Percentiles rank a stretch among this genome's conserved stretches.
phyloP scores from a whole-genome alignment of 1,139 yeast genomes.

The Meyerozyma carpophila region DNA sequence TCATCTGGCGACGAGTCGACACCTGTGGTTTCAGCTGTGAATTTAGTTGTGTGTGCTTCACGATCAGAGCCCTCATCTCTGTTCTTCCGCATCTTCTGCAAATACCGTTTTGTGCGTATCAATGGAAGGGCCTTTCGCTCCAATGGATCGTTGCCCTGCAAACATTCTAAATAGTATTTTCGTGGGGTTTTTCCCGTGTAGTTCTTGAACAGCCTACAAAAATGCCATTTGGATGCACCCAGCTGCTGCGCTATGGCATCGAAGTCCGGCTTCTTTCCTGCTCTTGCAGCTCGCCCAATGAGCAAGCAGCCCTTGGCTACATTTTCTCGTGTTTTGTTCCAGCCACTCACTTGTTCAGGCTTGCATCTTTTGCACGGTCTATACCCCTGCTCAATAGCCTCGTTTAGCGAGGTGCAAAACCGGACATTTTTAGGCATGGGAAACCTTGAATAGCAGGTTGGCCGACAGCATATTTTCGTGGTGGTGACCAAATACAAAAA shows the following conservation, averaged over 20 bases:
- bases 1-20: not conserved
- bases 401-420: slow-evolving; percentile 9
- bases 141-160: not conserved
- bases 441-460: slow-evolving; percentile 13
- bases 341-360: slow-evolving; percentile 9
- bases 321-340: slow-evolving; percentile 11
- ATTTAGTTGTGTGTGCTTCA: too few relatives aligned
- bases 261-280: not conserved
- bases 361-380: slow-evolving; percentile 16
- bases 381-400: slow-evolving; percentile 12
- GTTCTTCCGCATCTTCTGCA: not conserved
- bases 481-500: slow-evolving; percentile 14
- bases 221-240: slow-evolving; percentile 21
- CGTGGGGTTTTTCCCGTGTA: slow-evolving; percentile 18
- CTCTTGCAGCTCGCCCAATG: slow-evolving; percentile 2
- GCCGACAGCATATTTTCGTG: slow-evolving; percentile 15
- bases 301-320: slow-evolving; percentile 8
- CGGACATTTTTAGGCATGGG: slow-evolving; percentile 11
- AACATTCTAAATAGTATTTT: slow-evolving; percentile 11
- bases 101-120: not conserved
- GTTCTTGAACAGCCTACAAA: slow-evolving; percentile 18
- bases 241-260: slow-evolving; percentile 8
- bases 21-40: too few relatives aligned
- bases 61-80: too few relatives aligned
- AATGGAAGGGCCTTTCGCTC: not conserved